These are phyloP conservation scores for Blastobotrys apis DNA, from an alignment of 1,139 yeast species.

Conservation along the genomic window DNA sequence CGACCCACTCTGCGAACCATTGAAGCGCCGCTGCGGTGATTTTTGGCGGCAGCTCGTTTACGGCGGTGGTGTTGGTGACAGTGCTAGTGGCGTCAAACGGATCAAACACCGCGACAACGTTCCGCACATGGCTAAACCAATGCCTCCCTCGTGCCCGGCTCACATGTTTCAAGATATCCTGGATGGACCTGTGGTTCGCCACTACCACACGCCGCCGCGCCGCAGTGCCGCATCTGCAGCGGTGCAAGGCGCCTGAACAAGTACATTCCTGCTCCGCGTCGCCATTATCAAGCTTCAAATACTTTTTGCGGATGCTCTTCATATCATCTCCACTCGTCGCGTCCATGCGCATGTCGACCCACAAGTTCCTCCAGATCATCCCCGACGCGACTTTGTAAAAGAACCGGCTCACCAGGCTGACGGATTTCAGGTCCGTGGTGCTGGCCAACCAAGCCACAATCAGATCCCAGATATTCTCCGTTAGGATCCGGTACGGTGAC, in stretches of 20 bases:
- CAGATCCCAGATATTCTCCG: not conserved
- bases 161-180: constrained; percentile 1
- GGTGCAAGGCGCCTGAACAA: too few relatives aligned
- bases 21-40: constrained; percentile 2
- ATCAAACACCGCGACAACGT: constrained; percentile 2
- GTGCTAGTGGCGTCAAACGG: too few relatives aligned
- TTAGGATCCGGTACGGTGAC: too few relatives aligned
- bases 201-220: too few relatives aligned
- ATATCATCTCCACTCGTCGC: too few relatives aligned
- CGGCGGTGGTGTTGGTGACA: not conserved
- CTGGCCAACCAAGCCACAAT: not conserved
- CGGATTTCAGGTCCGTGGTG: not conserved
- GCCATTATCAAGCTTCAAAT: too few relatives aligned
- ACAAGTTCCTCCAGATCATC: not conserved
- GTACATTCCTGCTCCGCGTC: too few relatives aligned
- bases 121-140: constrained; percentile 2
- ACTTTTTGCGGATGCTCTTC: too few relatives aligned
- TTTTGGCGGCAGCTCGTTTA: constrained; percentile 4
- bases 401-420: not conserved
- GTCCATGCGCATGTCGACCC: too few relatives aligned
- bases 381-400: not conserved
- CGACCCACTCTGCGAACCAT: constrained; percentile 5
- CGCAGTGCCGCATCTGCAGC: too few relatives aligned
- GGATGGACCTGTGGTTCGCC: not conserved
- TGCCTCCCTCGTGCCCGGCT: not conserved